Base-by-base conservation (phyloP, 495 filamentous ascomycete species). In the Tuber melanosporum region DNA sequence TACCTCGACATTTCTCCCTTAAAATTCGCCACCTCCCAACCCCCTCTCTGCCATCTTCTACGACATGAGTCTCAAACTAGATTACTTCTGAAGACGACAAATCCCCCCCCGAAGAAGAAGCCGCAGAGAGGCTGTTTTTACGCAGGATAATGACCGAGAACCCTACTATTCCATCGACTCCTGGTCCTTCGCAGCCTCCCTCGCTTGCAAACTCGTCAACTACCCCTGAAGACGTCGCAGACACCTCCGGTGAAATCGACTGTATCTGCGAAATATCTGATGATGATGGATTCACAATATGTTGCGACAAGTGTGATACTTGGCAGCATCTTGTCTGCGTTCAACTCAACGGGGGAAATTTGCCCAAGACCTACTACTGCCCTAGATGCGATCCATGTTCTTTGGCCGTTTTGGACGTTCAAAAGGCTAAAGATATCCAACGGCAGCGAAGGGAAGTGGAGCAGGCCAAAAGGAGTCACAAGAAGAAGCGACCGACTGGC, bases 281-380 rank as follows among this genome's bases (percentile, higher is more conserved):
- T 87, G 95, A 98, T 88, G 95, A 99, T 87, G 95, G 96, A 82
- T 93, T 92, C 84, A 99, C 96, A 75, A 95, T 99, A 75, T 93
- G 92, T 85, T 99, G 95, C 88, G 95, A 99, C 84, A 87, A 86
- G 75, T 99, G 95, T 86, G 92, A 97, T 83, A 96, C 93, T 69
- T 99, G 95, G 95, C 95, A 99, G 85, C 95, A 99, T 85, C 94
- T 96, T 78, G 89, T 93, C 80, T 99, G 95, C 86, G 98, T 97
- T 85, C 96, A 97, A 83, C 91, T 92, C 72, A 86, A 89, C 73
- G 88, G 88, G 72, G 83, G 87, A 74, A 88, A 89, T 49, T 91
- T 96, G 70, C 95, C 93, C 57, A 88, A 92, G 36, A 83, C 86
- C 36, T 97, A 99, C 85, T 91, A 90, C 79, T 99, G 95, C 85